Conservation (phyloP, 1,284 basidiomycete genomes). For the Ceratobasidium sp. region DNA sequence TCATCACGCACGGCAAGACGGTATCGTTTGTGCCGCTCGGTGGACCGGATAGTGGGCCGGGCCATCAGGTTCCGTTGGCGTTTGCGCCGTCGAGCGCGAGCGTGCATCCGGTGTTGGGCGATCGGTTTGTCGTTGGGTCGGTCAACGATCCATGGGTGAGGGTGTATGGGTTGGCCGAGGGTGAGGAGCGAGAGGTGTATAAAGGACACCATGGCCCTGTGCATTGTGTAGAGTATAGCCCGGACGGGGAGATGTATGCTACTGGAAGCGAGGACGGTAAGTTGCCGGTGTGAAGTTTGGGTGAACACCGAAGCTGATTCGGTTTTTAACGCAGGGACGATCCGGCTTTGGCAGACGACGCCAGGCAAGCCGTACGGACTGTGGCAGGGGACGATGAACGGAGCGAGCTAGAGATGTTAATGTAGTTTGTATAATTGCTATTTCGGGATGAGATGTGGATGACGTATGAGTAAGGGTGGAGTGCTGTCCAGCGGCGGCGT, state of each 20-base stretch:
- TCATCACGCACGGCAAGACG: slow-evolving; percentile 90
- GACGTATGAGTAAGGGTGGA: slow-evolving; percentile 30
- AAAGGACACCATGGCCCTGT: slow-evolving; percentile 99
- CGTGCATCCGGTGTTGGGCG: slow-evolving; percentile 87
- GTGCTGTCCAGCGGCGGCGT: not conserved
- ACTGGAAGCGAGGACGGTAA: slow-evolving; percentile 85
- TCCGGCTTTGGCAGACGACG: slow-evolving; percentile 95
- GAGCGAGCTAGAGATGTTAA: slow-evolving; percentile 47
- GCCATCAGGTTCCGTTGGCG: slow-evolving; percentile 73
- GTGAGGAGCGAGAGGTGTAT: slow-evolving; percentile 88
- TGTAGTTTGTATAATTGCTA: slow-evolving; percentile 1
- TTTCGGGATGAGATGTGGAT: slow-evolving; percentile 36
- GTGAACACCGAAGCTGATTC: slow-evolving; percentile 39
- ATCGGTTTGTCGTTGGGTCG: slow-evolving; percentile 94
- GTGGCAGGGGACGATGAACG: slow-evolving; percentile 80
- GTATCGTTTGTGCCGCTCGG: slow-evolving; percentile 81
- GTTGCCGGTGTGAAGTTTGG: slow-evolving; percentile 43
- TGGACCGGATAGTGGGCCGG: slow-evolving; percentile 34
- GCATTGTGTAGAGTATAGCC: slow-evolving; percentile 92
- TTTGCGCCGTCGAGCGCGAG: slow-evolving; percentile 92
- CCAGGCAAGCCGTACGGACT: slow-evolving; percentile 93
- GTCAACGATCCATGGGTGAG: slow-evolving; percentile 95
- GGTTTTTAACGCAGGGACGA: slow-evolving; percentile 68
- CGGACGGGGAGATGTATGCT: slow-evolving; percentile 98
- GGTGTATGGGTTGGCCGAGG: slow-evolving; percentile 87